phyloP scores from a whole-genome alignment of 2,329 filamentous ascomycete species.

The Phialophora chinensis region DNA sequence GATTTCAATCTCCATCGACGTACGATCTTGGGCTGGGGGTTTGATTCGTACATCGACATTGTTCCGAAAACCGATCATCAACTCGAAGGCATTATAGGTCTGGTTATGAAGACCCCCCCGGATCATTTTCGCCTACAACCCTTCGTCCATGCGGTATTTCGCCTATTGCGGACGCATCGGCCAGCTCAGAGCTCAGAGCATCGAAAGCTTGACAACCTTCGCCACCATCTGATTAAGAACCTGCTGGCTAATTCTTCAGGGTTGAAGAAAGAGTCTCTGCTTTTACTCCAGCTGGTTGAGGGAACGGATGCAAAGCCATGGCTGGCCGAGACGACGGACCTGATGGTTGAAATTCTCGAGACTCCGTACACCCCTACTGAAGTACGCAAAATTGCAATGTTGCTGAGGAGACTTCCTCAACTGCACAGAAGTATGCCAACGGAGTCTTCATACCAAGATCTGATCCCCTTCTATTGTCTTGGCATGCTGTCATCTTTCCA shows the following conservation, averaged over 20 bases:
- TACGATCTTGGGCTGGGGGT: conserved; percentile 30
- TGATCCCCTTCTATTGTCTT: conserved; percentile 83
- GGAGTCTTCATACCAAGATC: conserved; percentile 69
- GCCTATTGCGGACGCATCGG: conserved; percentile 36
- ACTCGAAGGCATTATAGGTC: conserved; percentile 8
- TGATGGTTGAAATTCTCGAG: conserved; percentile 80
- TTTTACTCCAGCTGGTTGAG: conserved; percentile 70
- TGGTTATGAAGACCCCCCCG: conserved; percentile 15
- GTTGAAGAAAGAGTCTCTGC: conserved; percentile 74
- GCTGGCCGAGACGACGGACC: conserved; percentile 58
- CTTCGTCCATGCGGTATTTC: conserved; percentile 64
- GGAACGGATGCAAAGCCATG: conserved; percentile 52
- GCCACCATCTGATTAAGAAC: conserved; percentile 68
- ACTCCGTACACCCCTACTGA: conserved; percentile 78
- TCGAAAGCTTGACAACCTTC: conserved; percentile 62
- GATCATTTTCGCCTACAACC: conserved; percentile 58
- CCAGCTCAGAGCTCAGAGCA: conserved; percentile 61
- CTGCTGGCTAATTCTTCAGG: conserved; percentile 76
- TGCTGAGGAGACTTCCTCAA: conserved; percentile 76
- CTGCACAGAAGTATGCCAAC: conserved; percentile 66
- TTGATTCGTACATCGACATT: conserved; percentile 30
- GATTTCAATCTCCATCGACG: conserved; percentile 25
- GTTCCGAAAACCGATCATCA: conserved; percentile 2
- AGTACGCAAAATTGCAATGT: conserved; percentile 78
- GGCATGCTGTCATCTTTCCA: conserved; percentile 86